A percentile compares a stretch with the other conserved stretches of the same genome.
Conservation (phyloP, 768 basidiomycete genomes). For the Fomitopsis pulvina region DNA sequence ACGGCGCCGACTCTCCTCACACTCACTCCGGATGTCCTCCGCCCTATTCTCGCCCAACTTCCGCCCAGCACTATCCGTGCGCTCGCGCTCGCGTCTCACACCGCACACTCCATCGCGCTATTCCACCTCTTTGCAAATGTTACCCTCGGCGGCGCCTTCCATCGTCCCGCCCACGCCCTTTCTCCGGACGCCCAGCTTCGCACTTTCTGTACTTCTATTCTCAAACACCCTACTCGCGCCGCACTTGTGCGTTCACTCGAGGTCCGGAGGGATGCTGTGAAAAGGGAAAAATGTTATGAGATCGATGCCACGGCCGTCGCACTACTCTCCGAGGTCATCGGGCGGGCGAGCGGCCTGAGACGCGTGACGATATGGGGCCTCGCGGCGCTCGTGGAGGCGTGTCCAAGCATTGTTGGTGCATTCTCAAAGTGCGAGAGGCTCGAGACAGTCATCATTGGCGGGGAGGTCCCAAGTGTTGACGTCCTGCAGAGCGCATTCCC, state of each 20-base stretch:
- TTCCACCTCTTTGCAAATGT: conserved; percentile 13
- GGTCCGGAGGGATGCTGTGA: conserved; percentile 15
- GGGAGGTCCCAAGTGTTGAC: conserved; percentile 11
- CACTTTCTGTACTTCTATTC: conserved; percentile 12
- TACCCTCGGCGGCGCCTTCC: conserved; percentile 12
- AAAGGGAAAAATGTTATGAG: conserved; percentile 5
- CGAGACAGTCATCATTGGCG: conserved; percentile 12
- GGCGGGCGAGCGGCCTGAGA: conserved; percentile 9
- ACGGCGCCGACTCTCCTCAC: conserved; percentile 2
- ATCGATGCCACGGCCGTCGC: conserved; percentile 6
- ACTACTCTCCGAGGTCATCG: conserved; percentile 9
- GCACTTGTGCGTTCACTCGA: conserved; percentile 7
- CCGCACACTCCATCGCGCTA: conserved; percentile 11
- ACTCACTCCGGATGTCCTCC: conserved; percentile 16
- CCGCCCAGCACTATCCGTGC: conserved; percentile 8
- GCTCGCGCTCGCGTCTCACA: conserved; percentile 12
- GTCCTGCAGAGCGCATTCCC: conserved; percentile 13
- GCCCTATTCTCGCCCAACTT: conserved; percentile 9
- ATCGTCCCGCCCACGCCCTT: conserved; percentile 12
- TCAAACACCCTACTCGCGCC: conserved; percentile 7
- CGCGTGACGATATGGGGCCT: conserved; percentile 14
- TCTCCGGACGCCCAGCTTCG: conserved; percentile 11
- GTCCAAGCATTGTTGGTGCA: conserved; percentile 8
- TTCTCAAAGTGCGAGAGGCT: conserved; percentile 7
- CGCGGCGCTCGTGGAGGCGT: conserved; percentile 11